Evolutionary conservation across 2,329 filamentous ascomycete genomes (phyloP).

Genomic region (Acrocalymma vagum): DNA sequence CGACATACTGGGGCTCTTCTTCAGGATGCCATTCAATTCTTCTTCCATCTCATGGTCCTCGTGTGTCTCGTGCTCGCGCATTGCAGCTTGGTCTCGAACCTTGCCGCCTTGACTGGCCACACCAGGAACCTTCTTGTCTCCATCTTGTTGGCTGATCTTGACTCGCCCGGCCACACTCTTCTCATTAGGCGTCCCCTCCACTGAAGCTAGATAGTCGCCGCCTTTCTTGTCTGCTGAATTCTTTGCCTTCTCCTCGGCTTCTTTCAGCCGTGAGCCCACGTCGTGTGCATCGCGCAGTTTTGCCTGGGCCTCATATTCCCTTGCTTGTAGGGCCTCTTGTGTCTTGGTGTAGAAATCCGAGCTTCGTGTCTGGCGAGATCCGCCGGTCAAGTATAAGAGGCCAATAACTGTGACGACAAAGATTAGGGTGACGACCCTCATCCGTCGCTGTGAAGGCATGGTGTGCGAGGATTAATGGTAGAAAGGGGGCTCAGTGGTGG

Average conservation of each 20-base stretch:
- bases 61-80: slow-evolving; percentile 59
- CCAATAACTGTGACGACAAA: slow-evolving; percentile 71
- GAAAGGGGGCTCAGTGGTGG: no score
- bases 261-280: slow-evolving; percentile 68
- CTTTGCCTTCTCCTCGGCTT: slow-evolving; percentile 74
- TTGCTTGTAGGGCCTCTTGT: slow-evolving; percentile 58
- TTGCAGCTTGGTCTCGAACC: slow-evolving; percentile 47
- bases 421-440: slow-evolving; percentile 72
- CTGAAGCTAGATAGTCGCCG: slow-evolving; percentile 53
- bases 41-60: slow-evolving; percentile 72
- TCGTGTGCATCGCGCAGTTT: slow-evolving; percentile 63
- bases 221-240: slow-evolving; percentile 73
- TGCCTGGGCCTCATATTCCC: slow-evolving; percentile 47
- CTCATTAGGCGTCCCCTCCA: slow-evolving; percentile 46
- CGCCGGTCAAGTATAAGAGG: slow-evolving; percentile 77
- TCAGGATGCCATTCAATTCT: slow-evolving; percentile 81
- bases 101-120: slow-evolving; percentile 56
- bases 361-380: slow-evolving; percentile 60
- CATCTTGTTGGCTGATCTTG: slow-evolving; percentile 55
- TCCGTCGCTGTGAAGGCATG: slow-evolving; percentile 63
- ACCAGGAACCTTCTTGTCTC: slow-evolving; percentile 47
- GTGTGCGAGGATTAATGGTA: no score
- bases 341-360: slow-evolving; percentile 67
- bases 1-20: slow-evolving; percentile 77
- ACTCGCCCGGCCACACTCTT: slow-evolving; percentile 64